Base-by-base conservation (phyloP, 176 grass and related monocot genomes). In the Triticum dicoccoides region DNA sequence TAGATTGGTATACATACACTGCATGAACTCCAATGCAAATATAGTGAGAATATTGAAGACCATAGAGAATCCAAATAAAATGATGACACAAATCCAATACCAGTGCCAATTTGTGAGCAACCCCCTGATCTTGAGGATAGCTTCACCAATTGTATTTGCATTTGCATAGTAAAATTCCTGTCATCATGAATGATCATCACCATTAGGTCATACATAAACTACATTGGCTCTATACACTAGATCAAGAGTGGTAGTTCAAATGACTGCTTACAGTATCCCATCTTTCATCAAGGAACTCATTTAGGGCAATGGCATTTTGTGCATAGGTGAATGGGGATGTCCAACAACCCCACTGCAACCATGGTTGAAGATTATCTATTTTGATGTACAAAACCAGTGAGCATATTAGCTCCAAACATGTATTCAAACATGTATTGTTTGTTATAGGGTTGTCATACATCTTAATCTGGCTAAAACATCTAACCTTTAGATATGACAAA, bases 401-500 rank as follows among this genome's bases (percentile, higher is more conserved):
- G 79, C 3, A 73, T 67, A 21, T 73, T 44, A 38, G 8, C 58
- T 32, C 10, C 21, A 77, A 6, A 51, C 1, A 51, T 21, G 3
- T 25, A 32, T 52, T 65, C 35, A 66, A 65, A 65, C 11, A 71
- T 39, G 21, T n/a, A 71, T 71, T 37, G 4, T 38, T 14, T 35
- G 1, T 78, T 21, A 24, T 11, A 25, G 25, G 25, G 24, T 80
- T 66, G 8, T 33, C 59, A 74, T 67, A 24, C 3, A 70, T 44
- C 23, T 6, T 84, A 21, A 9, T 59, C 2, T 34, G 15, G 13
- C 20, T 78, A 65, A 70, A 65, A 65, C 39, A 70, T 77, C 58
- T 85, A 68, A 98, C 93, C 95, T 98, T 88, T 88, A 47, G 93
- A 78, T 88, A 95, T 95, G 49, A 95, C 6, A n/a, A 85, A 92